These are phyloP conservation scores for Paxillus rubicundulus DNA, from an alignment of 768 basidiomycete species.

Conservation along the genomic window DNA sequence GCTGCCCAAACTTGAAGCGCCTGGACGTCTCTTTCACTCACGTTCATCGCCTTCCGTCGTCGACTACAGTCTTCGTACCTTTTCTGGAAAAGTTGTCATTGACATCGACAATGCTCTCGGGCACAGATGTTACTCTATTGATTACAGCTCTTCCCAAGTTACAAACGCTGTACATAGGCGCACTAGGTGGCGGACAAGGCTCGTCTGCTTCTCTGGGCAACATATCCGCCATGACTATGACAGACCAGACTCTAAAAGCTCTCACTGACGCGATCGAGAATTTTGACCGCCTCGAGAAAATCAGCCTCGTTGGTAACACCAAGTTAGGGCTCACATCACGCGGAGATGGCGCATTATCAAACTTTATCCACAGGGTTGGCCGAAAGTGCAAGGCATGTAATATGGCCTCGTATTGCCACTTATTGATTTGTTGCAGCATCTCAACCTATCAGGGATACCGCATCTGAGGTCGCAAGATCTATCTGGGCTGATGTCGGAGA, in stretches of 20 bases:
- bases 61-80: background rate
- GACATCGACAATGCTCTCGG: constrained; percentile 50
- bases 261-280: constrained; percentile 42
- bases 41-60: constrained; percentile 38
- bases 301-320: constrained; percentile 64
- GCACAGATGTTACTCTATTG: constrained; percentile 39
- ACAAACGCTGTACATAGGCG: constrained; percentile 53
- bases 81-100: constrained; percentile 61
- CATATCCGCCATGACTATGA: constrained; percentile 53
- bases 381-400: constrained; percentile 54
- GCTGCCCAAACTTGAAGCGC: constrained; percentile 50
- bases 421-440: constrained; percentile 35
- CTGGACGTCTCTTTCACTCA: constrained; percentile 67
- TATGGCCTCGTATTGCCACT: background rate
- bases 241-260: constrained; percentile 43
- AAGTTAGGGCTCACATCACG: constrained; percentile 48
- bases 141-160: constrained; percentile 41
- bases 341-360: constrained; percentile 36
- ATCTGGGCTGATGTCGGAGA: constrained; percentile 44
- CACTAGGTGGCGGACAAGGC: constrained; percentile 50
- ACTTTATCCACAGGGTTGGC: constrained; percentile 53
- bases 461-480: constrained; percentile 51
- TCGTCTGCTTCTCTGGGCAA: constrained; percentile 44
- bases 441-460: constrained; percentile 58
- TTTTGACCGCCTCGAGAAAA: constrained; percentile 41